Percentiles rank a stretch among this genome's conserved stretches.
These are phyloP conservation scores for Nothophytophthora sp. DNA, from an alignment of 352 stramenopile genomes.

Conservation along the genomic window DNA sequence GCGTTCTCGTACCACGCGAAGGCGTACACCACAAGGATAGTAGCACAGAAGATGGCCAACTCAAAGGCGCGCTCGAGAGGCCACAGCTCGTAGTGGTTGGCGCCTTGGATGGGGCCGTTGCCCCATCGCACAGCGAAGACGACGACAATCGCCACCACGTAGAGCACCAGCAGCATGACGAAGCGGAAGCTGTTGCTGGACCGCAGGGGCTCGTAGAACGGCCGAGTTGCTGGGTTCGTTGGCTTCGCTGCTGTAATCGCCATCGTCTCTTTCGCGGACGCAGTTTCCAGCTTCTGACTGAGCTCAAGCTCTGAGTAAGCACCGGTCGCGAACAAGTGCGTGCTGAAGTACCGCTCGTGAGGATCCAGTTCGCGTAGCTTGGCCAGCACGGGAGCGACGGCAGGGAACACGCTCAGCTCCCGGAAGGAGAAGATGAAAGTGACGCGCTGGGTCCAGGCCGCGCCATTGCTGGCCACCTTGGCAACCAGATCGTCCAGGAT, in stretches of 20 bases:
- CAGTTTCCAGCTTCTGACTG: slow-evolving; percentile 16
- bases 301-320: slow-evolving; percentile 23
- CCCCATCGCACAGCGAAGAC: slow-evolving; percentile 41
- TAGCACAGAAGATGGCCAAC: slow-evolving; percentile 41
- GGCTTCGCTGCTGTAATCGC: slow-evolving; percentile 13
- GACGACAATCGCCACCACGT: slow-evolving; percentile 34
- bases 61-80: slow-evolving; percentile 56
- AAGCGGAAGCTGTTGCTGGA: slow-evolving; percentile 37
- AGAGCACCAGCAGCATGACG: slow-evolving; percentile 39
- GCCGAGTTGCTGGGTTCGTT: slow-evolving; percentile 13
- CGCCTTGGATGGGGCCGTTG: slow-evolving; percentile 52
- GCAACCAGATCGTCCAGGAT: slow-evolving; percentile 45
- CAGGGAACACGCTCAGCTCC: slow-evolving; percentile 37
- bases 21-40: slow-evolving; percentile 44
- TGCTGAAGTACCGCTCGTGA: slow-evolving; percentile 32
- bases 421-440: slow-evolving; percentile 46
- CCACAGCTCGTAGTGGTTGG: slow-evolving; percentile 49
- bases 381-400: slow-evolving; percentile 27
- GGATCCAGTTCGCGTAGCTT: slow-evolving; percentile 41
- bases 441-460: slow-evolving; percentile 36
- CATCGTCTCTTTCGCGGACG: slow-evolving; percentile 6
- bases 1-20: slow-evolving; percentile 55
- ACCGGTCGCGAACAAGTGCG: slow-evolving; percentile 31
- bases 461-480: slow-evolving; percentile 26
- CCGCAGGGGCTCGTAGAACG: slow-evolving; percentile 62